These are phyloP conservation scores for Goffeauzyma gilvescens DNA, from an alignment of 768 basidiomycete genomes.

Conservation along the genomic window DNA sequence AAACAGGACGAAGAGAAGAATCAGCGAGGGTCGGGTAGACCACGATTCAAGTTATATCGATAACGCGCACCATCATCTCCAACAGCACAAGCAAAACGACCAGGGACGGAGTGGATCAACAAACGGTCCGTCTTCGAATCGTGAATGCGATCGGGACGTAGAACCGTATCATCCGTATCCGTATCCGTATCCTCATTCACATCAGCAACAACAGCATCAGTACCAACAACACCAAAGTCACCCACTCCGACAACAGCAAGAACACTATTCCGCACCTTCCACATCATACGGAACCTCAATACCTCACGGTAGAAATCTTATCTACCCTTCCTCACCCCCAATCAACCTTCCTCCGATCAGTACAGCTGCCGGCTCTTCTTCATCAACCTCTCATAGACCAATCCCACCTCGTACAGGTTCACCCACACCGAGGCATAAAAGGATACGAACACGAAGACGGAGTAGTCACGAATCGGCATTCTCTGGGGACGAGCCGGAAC, in stretches of 20 bases:
- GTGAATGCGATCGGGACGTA: neutral
- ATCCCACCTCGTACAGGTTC: neutral
- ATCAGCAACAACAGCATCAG: neutral
- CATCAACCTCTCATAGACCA: neutral
- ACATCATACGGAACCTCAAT: neutral
- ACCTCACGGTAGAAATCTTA: neutral
- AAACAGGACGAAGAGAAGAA: no score
- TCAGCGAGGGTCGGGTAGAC: no score
- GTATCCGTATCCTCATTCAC: neutral
- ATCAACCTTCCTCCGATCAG: neutral
- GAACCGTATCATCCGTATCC: neutral
- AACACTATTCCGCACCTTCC: neutral
- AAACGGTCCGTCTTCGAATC: neutral
- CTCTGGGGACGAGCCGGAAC: neutral
- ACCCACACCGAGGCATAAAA: neutral
- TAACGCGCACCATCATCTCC: no score
- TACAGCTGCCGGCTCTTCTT: no score
- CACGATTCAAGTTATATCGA: no score
- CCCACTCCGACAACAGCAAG: neutral
- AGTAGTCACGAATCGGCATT: neutral
- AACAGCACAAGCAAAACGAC: neutral
- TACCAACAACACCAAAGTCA: neutral
- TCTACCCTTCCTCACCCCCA: neutral
- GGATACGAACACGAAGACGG: neutral
- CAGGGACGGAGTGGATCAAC: neutral